Percentiles rank a stretch among this genome's conserved stretches.
phyloP scores from a whole-genome alignment of 73 alveolate species.

The Breviolum minutum region DNA sequence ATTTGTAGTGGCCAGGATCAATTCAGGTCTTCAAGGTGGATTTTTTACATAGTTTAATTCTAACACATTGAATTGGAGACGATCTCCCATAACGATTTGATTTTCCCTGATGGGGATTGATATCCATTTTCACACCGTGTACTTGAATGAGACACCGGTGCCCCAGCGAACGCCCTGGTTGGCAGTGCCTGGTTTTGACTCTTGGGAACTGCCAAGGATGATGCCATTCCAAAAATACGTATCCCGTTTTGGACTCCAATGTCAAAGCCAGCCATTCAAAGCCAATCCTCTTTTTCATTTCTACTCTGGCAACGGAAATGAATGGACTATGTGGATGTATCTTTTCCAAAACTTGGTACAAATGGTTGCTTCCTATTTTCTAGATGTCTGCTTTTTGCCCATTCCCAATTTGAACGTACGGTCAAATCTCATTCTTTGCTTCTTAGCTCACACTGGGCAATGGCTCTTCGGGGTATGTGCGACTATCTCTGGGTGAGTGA shows the following conservation, averaged over 20 bases:
- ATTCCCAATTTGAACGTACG: too few relatives aligned
- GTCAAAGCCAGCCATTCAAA: background rate
- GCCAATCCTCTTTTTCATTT: background rate
- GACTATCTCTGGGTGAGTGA: constrained; percentile 25
- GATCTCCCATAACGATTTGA: too few relatives aligned
- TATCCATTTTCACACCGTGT: too few relatives aligned
- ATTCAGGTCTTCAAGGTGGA: too few relatives aligned
- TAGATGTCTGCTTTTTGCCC: too few relatives aligned
- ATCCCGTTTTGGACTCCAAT: constrained; percentile 1
- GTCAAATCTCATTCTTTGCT: too few relatives aligned
- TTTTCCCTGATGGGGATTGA: too few relatives aligned
- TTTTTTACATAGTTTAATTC: too few relatives aligned
- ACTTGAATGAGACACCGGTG: background rate
- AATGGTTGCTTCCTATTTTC: too few relatives aligned
- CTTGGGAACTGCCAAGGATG: background rate
- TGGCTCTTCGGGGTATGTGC: constrained; percentile 1
- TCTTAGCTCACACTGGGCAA: background rate
- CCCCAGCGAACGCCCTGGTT: background rate
- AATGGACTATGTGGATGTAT: background rate
- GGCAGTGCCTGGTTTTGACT: background rate
- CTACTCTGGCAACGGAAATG: background rate
- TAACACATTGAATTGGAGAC: too few relatives aligned
- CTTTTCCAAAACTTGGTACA: too few relatives aligned
- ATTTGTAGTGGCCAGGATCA: too few relatives aligned
- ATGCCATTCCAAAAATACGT: background rate